These are phyloP conservation scores for Viola odorata DNA, from an alignment of 345 rosid species.

Conservation along the genomic window DNA sequence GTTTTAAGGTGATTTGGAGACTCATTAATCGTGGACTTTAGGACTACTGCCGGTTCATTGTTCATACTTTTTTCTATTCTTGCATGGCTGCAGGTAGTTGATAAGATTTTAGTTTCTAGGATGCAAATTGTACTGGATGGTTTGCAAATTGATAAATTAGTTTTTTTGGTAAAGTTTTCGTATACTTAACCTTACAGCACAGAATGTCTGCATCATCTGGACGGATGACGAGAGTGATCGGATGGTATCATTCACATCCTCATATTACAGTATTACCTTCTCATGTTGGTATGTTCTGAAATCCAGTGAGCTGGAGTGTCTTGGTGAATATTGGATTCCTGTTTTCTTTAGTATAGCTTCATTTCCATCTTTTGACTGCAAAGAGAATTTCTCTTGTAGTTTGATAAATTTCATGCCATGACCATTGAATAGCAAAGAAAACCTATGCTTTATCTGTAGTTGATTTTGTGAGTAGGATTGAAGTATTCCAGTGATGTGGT, in stretches of 20 bases:
- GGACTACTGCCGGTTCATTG: too few species aligned
- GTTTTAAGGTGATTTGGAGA: too few species aligned
- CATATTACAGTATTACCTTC: conserved; percentile 98
- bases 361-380: background rate
- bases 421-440: too few species aligned
- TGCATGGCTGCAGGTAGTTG: too few species aligned
- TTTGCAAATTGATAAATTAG: too few species aligned
- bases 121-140: too few species aligned
- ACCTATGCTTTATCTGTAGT: background rate
- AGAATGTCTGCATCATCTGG: conserved; percentile 78
- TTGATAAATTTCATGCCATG: background rate
- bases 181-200: conserved; percentile 46
- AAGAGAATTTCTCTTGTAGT: background rate
- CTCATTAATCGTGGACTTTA: too few species aligned
- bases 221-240: conserved; percentile 86
- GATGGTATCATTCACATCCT: conserved; percentile 99
- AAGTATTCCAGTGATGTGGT: background rate
- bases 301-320: background rate
- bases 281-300: conserved; percentile 67
- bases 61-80: too few species aligned
- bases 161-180: background rate
- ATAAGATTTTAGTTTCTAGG: too few species aligned
- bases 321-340: background rate
- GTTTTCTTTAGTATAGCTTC: background rate
- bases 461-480: background rate